Percentiles rank a stretch among this genome's conserved stretches.
These are phyloP conservation scores for Citrullus mucosospermus DNA, from an alignment of 306 rosid species.

Conservation along the genomic window DNA sequence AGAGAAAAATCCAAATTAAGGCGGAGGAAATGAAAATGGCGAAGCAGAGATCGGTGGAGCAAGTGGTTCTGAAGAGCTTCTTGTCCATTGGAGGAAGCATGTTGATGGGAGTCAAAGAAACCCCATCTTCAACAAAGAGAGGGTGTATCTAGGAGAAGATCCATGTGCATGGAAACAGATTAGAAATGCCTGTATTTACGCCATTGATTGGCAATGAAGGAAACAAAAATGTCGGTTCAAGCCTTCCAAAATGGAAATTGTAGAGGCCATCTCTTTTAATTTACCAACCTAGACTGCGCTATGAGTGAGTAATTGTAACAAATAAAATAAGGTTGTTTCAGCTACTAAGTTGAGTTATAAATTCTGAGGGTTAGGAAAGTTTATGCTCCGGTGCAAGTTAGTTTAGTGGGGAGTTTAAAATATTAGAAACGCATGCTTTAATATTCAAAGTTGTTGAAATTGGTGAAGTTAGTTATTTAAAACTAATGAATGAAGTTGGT, in stretches of 20 bases:
- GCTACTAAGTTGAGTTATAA: too few species aligned
- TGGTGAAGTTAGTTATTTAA: too few species aligned
- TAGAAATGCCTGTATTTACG: not conserved
- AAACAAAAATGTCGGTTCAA: not conserved
- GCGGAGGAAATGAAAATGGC: conserved; percentile 5
- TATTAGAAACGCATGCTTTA: too few species aligned
- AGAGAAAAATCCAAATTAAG: not conserved
- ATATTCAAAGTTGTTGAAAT: too few species aligned
- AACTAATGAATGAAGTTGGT: too few species aligned
- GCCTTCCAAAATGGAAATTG: not conserved
- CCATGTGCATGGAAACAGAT: not conserved
- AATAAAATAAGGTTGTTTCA: too few species aligned
- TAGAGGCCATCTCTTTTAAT: not conserved
- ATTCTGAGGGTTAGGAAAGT: too few species aligned
- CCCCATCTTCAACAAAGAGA: not conserved
- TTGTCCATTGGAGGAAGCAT: not conserved
- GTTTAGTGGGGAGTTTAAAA: too few species aligned
- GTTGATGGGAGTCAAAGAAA: not conserved
- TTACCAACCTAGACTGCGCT: not conserved
- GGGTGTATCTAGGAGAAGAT: not conserved
- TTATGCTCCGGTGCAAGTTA: too few species aligned
- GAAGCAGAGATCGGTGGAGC: conserved; percentile 5
- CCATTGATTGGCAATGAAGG: not conserved
- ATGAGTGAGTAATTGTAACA: not conserved
- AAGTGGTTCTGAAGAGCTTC: not conserved